Evolutionary conservation across 1,139 yeast genomes (phyloP).

Genomic region (Geotrichum aggregatum): DNA sequence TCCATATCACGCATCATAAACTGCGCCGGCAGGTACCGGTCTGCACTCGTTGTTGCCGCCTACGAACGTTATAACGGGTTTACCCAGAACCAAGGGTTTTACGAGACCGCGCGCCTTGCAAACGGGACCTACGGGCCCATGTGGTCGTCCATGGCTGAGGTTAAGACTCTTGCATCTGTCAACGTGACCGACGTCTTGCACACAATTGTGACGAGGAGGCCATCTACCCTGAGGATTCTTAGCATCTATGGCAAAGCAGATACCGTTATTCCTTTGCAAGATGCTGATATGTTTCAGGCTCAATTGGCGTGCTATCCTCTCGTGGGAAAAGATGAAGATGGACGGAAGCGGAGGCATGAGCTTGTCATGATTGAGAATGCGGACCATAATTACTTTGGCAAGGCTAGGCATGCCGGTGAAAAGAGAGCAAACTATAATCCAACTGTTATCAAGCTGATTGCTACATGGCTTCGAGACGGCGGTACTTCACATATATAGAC

Average conservation of each 20-base stretch:
- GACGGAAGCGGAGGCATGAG: neutral
- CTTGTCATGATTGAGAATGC: constrained; percentile 18
- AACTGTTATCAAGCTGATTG: constrained; percentile 12
- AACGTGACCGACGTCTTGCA: constrained; percentile 12
- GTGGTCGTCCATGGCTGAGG: constrained; percentile 19
- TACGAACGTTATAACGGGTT: constrained; percentile 8
- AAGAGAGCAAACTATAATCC: constrained; percentile 20
- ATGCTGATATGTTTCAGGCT: constrained; percentile 8
- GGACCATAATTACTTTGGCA: constrained; percentile 22
- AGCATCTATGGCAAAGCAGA: constrained; percentile 18
- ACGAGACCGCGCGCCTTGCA: constrained; percentile 6
- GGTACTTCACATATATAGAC: neutral
- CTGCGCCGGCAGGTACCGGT: constrained; percentile 19
- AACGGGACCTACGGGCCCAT: constrained; percentile 9
- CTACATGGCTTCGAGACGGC: constrained; percentile 1
- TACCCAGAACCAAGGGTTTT: neutral
- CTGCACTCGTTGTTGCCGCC: neutral
- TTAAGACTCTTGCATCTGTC: constrained; percentile 10
- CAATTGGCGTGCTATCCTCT: neutral
- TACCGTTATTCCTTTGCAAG: constrained; percentile 17
- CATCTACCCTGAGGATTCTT: neutral
- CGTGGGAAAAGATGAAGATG: neutral
- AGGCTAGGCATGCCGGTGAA: constrained; percentile 16
- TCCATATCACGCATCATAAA: constrained; percentile 6
- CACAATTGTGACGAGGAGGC: neutral